Percentiles rank a stretch among this genome's conserved stretches.
phyloP scores from a whole-genome alignment of 371 early-diverging fungal species.

The Actinomortierella ambigua region DNA sequence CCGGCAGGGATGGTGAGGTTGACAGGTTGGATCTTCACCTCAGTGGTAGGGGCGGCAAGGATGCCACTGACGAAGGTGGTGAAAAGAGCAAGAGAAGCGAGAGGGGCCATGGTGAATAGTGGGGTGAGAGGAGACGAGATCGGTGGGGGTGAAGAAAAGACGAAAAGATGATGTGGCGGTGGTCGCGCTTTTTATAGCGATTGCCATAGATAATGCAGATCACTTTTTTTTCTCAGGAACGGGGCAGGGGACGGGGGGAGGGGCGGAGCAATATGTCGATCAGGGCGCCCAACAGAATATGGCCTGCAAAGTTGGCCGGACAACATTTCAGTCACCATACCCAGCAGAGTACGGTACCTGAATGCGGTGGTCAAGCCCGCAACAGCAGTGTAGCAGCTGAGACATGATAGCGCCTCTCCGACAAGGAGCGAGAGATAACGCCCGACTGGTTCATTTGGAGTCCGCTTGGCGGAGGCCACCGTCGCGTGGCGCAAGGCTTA shows the following conservation, averaged over 20 bases:
- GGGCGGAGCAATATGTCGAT: neutral
- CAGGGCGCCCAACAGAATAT: neutral
- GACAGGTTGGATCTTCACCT: neutral
- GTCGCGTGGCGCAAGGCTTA: too few species aligned
- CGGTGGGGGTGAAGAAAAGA: neutral
- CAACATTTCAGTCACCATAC: too few species aligned
- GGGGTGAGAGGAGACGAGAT: neutral
- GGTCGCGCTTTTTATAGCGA: neutral
- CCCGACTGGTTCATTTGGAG: too few species aligned
- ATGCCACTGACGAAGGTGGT: conserved; percentile 15
- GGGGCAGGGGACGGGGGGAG: neutral
- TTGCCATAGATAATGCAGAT: neutral
- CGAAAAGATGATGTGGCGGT: neutral
- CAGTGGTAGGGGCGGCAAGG: conserved; percentile 13
- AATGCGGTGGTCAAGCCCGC: too few species aligned
- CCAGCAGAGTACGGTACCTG: too few species aligned
- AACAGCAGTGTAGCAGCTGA: too few species aligned
- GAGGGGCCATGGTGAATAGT: conserved; percentile 15
- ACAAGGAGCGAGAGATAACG: too few species aligned
- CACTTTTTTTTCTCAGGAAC: neutral
- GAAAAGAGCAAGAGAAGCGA: conserved; percentile 16
- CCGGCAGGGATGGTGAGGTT: neutral
- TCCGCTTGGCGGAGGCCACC: too few species aligned
- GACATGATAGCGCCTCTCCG: too few species aligned
- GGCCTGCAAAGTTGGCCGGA: neutral